Evolutionary conservation across 2,329 filamentous ascomycete species (phyloP), one percentile per base, ranked within the genome.

Genomic region (Aspergillus brasiliensis): DNA sequence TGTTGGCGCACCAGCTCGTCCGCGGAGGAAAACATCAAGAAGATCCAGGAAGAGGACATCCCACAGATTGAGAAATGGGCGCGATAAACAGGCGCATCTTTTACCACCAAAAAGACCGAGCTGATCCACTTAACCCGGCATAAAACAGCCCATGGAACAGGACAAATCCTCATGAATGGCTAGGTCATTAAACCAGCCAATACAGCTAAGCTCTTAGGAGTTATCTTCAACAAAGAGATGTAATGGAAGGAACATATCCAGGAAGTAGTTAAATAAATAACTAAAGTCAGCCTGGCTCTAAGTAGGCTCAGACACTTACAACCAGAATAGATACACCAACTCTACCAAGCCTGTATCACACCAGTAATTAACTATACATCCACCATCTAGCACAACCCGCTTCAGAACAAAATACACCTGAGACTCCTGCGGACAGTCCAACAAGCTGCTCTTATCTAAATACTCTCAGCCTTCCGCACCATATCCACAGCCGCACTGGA

Each of bases 101-200:
- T 74, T 57, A 56, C 63, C 8, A 68, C 66, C 0, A 64, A 73
- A 31, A 73, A 75, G 57, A 72, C 65, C 4, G 65, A 71, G 19
- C 62, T 73, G 0, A 73, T 74, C 34, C 65, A 75, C 54, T 46
- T 75, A 8, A 74, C 67, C 2, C 63, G 67, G n/a, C n/a, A 52
- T 65, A 49, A 4, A 68, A 4, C 67, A 59, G 51, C 2, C 55
- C 65, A 40, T 63, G 67, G 5, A 4, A 51, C 61, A 56, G 65
- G 65, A 3, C 40, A 63, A 15, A 48, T 69, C 5, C 51, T 49
- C 4, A 59, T 71, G 8, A 62, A 69, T 15, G 48, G 65, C 1
- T 58, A 61, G 38, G 42, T 38, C 2, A 59, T 69, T 23, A 57
- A 64, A 49, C 66, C 62, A 2, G 58, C 62, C 0, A 3, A 27